Percentiles rank a stretch among this genome's conserved stretches.
These are phyloP conservation scores for Penicillium occitanis DNA, from an alignment of 2,329 filamentous ascomycete genomes.

Conservation along the genomic window DNA sequence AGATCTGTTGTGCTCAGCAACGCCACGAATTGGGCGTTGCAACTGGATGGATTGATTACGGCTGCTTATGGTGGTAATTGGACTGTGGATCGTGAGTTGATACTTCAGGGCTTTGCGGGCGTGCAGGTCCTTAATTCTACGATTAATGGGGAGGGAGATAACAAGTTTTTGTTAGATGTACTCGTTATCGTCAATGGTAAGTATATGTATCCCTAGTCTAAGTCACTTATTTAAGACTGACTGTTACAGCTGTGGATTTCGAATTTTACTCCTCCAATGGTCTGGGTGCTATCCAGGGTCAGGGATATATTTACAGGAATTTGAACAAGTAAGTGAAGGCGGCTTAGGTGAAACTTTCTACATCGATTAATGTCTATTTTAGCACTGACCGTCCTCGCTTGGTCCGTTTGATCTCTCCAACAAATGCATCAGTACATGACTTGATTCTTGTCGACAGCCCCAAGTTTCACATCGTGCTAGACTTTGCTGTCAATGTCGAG, in stretches of 20 bases:
- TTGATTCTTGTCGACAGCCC: conserved; percentile 36
- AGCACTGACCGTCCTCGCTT: conserved; percentile 27
- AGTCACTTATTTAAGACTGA: background rate
- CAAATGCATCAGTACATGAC: conserved; percentile 32
- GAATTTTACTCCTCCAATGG: conserved; percentile 39
- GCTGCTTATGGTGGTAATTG: conserved; percentile 33
- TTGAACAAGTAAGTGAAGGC: conserved; percentile 29
- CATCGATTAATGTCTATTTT: background rate
- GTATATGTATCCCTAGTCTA: background rate
- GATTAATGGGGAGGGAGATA: conserved; percentile 37
- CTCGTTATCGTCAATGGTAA: conserved; percentile 35
- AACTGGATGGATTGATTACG: conserved; percentile 36
- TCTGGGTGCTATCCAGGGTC: conserved; percentile 36
- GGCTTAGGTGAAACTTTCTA: background rate
- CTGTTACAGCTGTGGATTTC: conserved; percentile 31
- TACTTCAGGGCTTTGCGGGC: conserved; percentile 33
- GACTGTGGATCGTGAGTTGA: conserved; percentile 30
- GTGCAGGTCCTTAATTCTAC: conserved; percentile 31
- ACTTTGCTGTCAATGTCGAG: conserved; percentile 39
- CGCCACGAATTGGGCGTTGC: conserved; percentile 38
- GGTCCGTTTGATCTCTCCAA: conserved; percentile 28
- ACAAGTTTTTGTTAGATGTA: conserved; percentile 31
- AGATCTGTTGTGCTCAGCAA: conserved; percentile 31
- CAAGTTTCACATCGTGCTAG: conserved; percentile 41
- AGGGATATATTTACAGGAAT: conserved; percentile 37